Conservation (phyloP, 345 rosid species). For the Hibiscus tridactylites region DNA sequence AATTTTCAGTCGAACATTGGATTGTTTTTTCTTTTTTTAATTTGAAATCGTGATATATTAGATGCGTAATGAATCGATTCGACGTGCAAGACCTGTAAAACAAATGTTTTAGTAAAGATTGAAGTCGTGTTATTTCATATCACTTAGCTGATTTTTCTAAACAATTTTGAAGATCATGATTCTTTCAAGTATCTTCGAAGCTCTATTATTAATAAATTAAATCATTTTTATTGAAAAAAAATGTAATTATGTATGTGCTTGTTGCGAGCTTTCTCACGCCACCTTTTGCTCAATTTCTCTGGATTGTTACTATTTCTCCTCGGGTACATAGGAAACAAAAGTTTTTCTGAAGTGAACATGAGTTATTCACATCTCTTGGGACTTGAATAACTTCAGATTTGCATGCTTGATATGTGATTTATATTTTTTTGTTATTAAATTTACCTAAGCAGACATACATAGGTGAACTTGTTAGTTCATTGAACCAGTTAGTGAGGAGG, state of each 20-base stretch:
- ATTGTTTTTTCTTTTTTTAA: no score
- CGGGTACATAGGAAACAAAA: conserved; percentile 20
- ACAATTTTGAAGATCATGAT: no score
- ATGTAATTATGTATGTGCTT: conserved; percentile 16
- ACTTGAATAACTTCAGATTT: conserved; percentile 16
- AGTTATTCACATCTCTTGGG: conserved; percentile 10
- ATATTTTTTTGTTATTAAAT: neutral
- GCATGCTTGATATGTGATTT: neutral
- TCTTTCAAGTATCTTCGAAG: no score
- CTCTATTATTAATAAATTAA: no score
- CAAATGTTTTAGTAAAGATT: no score
- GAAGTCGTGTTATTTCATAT: no score
- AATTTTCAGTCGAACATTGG: no score
- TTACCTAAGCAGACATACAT: neutral
- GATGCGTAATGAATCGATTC: no score
- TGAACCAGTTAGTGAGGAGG: conserved; percentile 31
- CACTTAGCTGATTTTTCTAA: no score
- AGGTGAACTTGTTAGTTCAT: conserved; percentile 10
- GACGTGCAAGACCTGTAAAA: no score
- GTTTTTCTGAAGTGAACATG: conserved; percentile 2
- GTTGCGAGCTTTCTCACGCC: conserved; percentile 91
- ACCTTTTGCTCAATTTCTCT: conserved; percentile 87
- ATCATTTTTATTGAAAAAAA: no score
- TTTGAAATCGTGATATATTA: no score
- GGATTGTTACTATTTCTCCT: conserved; percentile 71